Evolutionary conservation across 495 filamentous ascomycete genomes (phyloP).

Genomic region (Penicillium angulare): DNA sequence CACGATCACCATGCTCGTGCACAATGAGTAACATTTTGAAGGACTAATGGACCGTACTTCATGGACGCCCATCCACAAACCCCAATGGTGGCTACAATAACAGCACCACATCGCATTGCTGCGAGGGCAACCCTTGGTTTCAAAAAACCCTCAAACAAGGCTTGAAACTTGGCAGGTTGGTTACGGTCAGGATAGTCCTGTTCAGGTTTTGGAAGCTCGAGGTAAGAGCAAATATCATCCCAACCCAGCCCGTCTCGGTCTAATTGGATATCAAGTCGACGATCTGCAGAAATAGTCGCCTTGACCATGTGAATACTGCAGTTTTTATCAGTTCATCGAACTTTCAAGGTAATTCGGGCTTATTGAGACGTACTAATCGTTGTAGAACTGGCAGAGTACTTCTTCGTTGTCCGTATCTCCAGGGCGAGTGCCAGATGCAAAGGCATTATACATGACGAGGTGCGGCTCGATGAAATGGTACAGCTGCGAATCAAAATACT

Average conservation of each 20-base stretch:
- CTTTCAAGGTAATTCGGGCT: no score
- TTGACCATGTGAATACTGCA: slow-evolving; percentile 20
- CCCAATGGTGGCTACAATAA: slow-evolving; percentile 10
- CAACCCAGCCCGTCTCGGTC: slow-evolving; percentile 26
- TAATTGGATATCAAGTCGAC: slow-evolving; percentile 15
- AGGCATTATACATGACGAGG: no score
- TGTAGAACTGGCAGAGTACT: slow-evolving; percentile 12
- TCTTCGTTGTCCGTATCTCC: slow-evolving; percentile 12
- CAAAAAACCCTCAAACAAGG: slow-evolving; percentile 6
- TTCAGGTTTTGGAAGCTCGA: slow-evolving; percentile 18
- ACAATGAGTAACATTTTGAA: background rate
- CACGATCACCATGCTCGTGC: no score
- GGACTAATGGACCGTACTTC: slow-evolving; percentile 2
- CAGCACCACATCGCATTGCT: slow-evolving; percentile 7
- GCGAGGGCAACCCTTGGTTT: slow-evolving; percentile 11
- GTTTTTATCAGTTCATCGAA: no score
- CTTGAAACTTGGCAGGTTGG: slow-evolving; percentile 21
- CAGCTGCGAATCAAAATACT: slow-evolving; percentile 20
- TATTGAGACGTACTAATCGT: slow-evolving; percentile 20
- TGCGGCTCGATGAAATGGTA: no score
- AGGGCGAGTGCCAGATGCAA: background rate
- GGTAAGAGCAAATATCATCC: slow-evolving; percentile 26
- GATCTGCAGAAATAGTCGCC: slow-evolving; percentile 15
- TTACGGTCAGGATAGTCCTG: slow-evolving; percentile 21
- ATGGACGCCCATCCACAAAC: slow-evolving; percentile 10